Evolutionary conservation across 805 yeast genomes (phyloP).

Genomic region (Candida chauliodis): DNA sequence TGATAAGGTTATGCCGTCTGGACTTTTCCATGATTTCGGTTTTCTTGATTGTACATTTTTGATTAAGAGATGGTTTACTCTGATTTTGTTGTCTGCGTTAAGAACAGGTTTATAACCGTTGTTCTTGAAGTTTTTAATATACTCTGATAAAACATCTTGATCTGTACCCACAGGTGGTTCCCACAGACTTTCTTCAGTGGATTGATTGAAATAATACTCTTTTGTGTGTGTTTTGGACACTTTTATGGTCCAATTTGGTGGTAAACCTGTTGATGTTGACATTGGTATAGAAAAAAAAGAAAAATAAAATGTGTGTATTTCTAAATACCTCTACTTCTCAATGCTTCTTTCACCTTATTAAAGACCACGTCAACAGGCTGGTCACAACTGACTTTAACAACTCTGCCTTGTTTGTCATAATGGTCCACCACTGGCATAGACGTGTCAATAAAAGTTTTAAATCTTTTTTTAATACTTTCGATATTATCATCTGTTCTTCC

Average conservation of each 20-base stretch:
- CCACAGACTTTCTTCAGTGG: slow-evolving; percentile 78
- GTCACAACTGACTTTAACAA: slow-evolving; percentile 75
- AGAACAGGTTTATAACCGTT: slow-evolving; percentile 45
- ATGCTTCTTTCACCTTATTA: slow-evolving; percentile 59
- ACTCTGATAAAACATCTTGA: slow-evolving; percentile 50
- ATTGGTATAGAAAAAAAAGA: slow-evolving; percentile 1
- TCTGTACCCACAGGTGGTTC: slow-evolving; percentile 87
- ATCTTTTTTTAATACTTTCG: slow-evolving; percentile 87
- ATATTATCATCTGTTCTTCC: slow-evolving; percentile 93
- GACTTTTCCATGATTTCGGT: slow-evolving; percentile 87
- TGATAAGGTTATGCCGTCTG: slow-evolving; percentile 65
- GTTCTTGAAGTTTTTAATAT: slow-evolving; percentile 41
- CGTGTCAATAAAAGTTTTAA: slow-evolving; percentile 79
- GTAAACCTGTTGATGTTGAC: slow-evolving; percentile 65
- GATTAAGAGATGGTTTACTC: slow-evolving; percentile 77
- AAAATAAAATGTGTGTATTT: neutral
- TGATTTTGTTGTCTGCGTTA: slow-evolving; percentile 51
- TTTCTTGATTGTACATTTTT: slow-evolving; percentile 83
- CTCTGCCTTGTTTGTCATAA: slow-evolving; percentile 68
- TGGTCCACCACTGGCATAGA: slow-evolving; percentile 92
- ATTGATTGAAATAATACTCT: slow-evolving; percentile 76
- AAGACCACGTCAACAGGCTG: slow-evolving; percentile 79
- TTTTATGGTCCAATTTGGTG: slow-evolving; percentile 78
- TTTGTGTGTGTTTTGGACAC: slow-evolving; percentile 76
- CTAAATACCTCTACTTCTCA: slow-evolving; percentile 39